These are phyloP conservation scores for Deuterostichococcus epilithicus DNA, from an alignment of 139 green algal species.

Conservation along the genomic window DNA sequence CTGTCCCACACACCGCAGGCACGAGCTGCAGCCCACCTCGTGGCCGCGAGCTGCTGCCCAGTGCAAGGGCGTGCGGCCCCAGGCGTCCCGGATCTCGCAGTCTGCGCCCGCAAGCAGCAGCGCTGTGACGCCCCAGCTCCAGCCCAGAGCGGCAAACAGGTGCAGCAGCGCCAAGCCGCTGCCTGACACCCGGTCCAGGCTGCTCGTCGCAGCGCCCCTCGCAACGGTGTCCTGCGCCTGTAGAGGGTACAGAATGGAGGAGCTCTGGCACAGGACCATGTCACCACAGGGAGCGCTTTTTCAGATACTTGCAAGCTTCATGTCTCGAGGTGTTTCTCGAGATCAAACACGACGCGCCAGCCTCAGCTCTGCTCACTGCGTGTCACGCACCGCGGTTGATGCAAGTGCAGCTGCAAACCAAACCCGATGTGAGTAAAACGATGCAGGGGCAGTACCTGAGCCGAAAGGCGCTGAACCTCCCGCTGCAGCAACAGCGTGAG, in stretches of 20 bases:
- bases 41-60: constrained; percentile 16
- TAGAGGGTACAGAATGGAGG: background rate
- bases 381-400: too few relatives aligned
- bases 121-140: constrained; percentile 1
- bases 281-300: background rate
- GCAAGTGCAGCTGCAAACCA: background rate
- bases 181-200: background rate
- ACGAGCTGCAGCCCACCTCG: background rate
- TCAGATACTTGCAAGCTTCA: background rate
- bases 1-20: too few relatives aligned
- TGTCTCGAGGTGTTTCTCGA: background rate
- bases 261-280: background rate
- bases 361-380: background rate
- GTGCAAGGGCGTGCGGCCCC: constrained; percentile 20
- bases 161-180: constrained; percentile 9
- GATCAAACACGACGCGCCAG: background rate
- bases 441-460: background rate
- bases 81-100: constrained; percentile 7
- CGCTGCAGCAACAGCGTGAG: constrained; percentile 11
- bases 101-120: constrained; percentile 14
- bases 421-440: background rate
- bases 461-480: background rate
- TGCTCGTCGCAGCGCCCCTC: too few relatives aligned
- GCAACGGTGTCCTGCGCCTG: background rate
- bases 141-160: constrained; percentile 9